Evolutionary conservation across 805 yeast species (phyloP).

Genomic region (Sugiyamaella smithiae): DNA sequence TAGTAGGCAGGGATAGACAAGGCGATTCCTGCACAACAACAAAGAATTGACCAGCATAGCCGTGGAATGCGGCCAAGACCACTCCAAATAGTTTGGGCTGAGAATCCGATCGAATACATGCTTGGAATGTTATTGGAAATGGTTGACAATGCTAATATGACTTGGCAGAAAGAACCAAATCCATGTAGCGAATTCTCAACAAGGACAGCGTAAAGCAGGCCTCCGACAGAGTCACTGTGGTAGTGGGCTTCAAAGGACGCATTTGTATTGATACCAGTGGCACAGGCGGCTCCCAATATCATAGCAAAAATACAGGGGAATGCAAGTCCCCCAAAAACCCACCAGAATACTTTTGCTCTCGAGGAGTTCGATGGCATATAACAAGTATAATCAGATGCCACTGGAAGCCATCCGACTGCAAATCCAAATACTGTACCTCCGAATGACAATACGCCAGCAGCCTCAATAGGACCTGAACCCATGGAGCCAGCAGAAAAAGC

Average conservation of each 20-base stretch:
- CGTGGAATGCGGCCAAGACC: slow-evolving; percentile 74
- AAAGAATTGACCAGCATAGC: slow-evolving; percentile 73
- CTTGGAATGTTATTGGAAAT: slow-evolving; percentile 91
- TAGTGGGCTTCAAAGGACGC: slow-evolving; percentile 50
- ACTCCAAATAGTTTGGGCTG: slow-evolving; percentile 82
- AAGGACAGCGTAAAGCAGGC: slow-evolving; percentile 73
- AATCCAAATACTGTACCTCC: slow-evolving; percentile 84
- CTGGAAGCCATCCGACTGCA: slow-evolving; percentile 93
- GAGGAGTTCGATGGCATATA: slow-evolving; percentile 71
- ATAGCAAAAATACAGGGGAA: slow-evolving; percentile 69
- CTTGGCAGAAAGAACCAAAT: slow-evolving; percentile 88
- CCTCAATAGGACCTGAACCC: slow-evolving; percentile 62
- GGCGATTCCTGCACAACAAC: slow-evolving; percentile 75
- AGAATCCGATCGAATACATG: slow-evolving; percentile 85
- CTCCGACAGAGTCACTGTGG: slow-evolving; percentile 63
- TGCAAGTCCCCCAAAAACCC: slow-evolving; percentile 60
- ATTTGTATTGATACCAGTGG: slow-evolving; percentile 51
- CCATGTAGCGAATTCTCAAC: slow-evolving; percentile 80
- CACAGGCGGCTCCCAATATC: slow-evolving; percentile 84
- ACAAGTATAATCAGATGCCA: slow-evolving; percentile 87
- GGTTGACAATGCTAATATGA: slow-evolving; percentile 77
- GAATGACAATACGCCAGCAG: slow-evolving; percentile 72
- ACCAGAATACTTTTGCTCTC: slow-evolving; percentile 56
- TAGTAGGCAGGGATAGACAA: slow-evolving; percentile 87
- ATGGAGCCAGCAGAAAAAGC: slow-evolving; percentile 56